These are phyloP conservation scores for Aquilaria yunnanensis DNA, from an alignment of 345 rosid genomes.

Conservation along the genomic window DNA sequence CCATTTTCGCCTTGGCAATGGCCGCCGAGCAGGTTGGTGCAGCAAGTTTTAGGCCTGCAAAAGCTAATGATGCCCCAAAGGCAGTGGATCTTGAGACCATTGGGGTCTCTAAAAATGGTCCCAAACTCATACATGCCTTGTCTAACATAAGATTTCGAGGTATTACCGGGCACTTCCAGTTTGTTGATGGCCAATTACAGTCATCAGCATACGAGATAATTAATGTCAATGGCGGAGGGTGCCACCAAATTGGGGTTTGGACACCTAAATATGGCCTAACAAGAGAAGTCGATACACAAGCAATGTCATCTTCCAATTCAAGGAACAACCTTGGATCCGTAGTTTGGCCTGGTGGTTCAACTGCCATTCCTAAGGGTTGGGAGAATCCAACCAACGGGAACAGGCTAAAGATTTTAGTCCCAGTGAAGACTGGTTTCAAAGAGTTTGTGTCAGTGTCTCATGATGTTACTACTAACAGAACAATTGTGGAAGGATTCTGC, in stretches of 20 bases:
- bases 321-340: no score
- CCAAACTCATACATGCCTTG: constrained; percentile 23
- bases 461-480: no score
- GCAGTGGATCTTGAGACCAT: constrained; percentile 27
- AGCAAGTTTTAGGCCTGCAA: constrained; percentile 15
- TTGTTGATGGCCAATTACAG: constrained; percentile 27
- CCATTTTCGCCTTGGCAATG: constrained; percentile 32
- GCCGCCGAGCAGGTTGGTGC: constrained; percentile 36
- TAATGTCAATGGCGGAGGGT: constrained; percentile 29
- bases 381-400: constrained; percentile 38
- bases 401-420: constrained; percentile 39
- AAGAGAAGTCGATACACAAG: no score
- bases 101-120: constrained; percentile 38
- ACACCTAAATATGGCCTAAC: constrained; percentile 27
- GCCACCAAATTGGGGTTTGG: constrained; percentile 41
- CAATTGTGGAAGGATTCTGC: constrained; percentile 33
- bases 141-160: constrained; percentile 32
- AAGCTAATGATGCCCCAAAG: constrained; percentile 1
- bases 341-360: constrained; percentile 37
- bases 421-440: constrained; percentile 26
- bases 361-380: constrained; percentile 36
- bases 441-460: no score
- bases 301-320: no score
- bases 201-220: constrained; percentile 33
- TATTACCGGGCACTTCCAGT: constrained; percentile 28